Evolutionary conservation across 345 rosid genomes (phyloP).

Genomic region (Sapria himalayana): DNA sequence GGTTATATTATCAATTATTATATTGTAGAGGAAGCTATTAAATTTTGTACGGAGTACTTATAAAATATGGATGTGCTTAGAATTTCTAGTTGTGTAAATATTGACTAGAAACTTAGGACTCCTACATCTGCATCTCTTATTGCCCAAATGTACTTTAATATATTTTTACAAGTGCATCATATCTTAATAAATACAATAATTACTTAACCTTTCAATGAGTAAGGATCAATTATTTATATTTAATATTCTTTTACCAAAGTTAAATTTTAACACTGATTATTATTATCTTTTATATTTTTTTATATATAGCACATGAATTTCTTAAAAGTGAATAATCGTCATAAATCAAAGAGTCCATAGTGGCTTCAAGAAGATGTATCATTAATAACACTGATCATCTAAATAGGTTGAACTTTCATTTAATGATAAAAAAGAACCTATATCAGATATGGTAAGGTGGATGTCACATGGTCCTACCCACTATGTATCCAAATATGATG

Average conservation of each 20-base stretch:
- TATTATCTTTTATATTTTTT: no score
- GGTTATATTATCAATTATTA: background rate
- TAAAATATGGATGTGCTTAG: background rate
- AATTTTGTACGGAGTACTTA: background rate
- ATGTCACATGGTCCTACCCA: background rate
- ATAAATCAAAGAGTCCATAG: background rate
- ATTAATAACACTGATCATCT: no score
- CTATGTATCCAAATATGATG: background rate
- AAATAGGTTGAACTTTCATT: background rate
- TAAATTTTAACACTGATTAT: no score
- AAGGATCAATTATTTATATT: background rate
- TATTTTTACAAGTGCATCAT: background rate
- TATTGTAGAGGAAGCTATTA: background rate
- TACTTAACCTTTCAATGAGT: background rate
- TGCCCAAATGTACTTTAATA: background rate
- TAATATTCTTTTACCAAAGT: background rate
- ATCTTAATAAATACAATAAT: background rate
- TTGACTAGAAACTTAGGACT: background rate
- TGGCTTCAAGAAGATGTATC: background rate
- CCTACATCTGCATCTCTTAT: background rate
- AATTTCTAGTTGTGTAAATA: background rate
- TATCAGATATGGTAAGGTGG: background rate
- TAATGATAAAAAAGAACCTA: background rate
- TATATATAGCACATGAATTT: background rate
- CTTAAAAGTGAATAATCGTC: background rate